Conservation (phyloP, 1,284 basidiomycete genomes). For the Cutaneotrichosporon mucoides region DNA sequence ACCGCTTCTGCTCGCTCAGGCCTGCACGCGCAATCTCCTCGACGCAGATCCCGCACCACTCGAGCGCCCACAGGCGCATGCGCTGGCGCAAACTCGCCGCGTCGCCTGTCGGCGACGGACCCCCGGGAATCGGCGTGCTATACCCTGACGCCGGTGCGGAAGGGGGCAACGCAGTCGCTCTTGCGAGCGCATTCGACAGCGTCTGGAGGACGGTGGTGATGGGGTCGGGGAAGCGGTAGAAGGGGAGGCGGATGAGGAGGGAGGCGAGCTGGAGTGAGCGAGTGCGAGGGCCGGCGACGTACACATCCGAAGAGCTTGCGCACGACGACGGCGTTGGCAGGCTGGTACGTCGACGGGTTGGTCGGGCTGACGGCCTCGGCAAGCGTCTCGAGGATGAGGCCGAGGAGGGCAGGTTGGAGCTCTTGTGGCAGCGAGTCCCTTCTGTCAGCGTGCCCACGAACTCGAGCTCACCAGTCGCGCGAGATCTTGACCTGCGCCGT, state of each 20-base stretch:
- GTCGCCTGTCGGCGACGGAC: constrained; percentile 4
- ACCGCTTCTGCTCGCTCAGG: constrained; percentile 70
- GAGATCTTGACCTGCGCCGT: constrained; percentile 86
- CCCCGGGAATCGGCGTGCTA: constrained; percentile 51
- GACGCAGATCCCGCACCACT: constrained; percentile 76
- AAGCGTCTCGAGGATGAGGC: constrained; percentile 40
- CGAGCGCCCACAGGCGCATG: constrained; percentile 53
- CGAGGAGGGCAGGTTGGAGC: constrained; percentile 38
- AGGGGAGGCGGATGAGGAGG: constrained; percentile 39
- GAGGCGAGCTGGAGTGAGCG: constrained; percentile 37
- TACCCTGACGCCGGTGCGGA: constrained; percentile 37
- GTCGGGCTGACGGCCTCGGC: constrained; percentile 35
- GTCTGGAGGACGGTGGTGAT: constrained; percentile 38
- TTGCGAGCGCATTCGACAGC: constrained; percentile 31
- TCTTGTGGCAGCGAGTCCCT: constrained; percentile 47
- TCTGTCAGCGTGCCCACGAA: background rate
- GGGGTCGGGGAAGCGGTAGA: constrained; percentile 38
- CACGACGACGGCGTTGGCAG: constrained; percentile 58
- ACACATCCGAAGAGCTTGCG: constrained; percentile 83
- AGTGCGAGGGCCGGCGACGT: constrained; percentile 38
- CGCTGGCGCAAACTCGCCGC: constrained; percentile 22
- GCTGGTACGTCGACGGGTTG: constrained; percentile 32
- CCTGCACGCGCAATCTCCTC: constrained; percentile 74
- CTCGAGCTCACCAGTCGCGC: constrained; percentile 67
- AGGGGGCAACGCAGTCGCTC: constrained; percentile 31